phyloP scores from a whole-genome alignment of 2,329 filamentous ascomycete species.

The Cercospora canescens region DNA sequence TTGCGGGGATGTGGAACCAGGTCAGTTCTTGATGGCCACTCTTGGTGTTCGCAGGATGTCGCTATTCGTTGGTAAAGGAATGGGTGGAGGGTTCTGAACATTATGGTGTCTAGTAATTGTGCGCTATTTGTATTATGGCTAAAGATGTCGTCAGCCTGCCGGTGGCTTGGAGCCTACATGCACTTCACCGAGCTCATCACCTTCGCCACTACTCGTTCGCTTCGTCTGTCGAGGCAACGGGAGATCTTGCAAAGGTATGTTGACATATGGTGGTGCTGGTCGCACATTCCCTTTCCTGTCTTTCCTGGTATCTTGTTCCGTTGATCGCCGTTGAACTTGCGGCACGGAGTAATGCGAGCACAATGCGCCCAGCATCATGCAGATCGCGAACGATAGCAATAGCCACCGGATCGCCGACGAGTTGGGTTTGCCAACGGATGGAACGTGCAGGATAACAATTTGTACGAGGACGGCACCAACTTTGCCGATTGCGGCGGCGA shows the following conservation, averaged over 20 bases:
- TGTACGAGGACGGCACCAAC: constrained; percentile 51
- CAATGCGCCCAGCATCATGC: constrained; percentile 18
- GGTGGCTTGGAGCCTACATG: background rate
- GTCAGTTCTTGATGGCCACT: background rate
- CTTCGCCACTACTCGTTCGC: background rate
- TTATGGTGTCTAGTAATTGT: no score
- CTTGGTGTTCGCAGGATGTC: background rate
- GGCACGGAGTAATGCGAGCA: constrained; percentile 22
- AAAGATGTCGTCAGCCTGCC: background rate
- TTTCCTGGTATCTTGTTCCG: background rate
- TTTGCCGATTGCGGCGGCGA: constrained; percentile 56
- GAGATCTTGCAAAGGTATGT: background rate
- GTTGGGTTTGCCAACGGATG: constrained; percentile 10
- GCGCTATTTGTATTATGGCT: no score
- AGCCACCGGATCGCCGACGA: constrained; percentile 16
- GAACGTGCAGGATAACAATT: constrained; percentile 35
- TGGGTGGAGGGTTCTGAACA: no score
- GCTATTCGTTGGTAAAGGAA: background rate
- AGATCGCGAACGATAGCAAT: constrained; percentile 19
- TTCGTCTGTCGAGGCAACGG: background rate
- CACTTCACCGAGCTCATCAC: background rate
- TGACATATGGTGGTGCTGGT: background rate
- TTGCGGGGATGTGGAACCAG: background rate
- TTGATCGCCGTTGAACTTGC: constrained; percentile 14
- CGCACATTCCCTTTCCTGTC: background rate